Evolutionary conservation across 2,329 filamentous ascomycete genomes (phyloP).

Genomic region (Fusarium foetens): DNA sequence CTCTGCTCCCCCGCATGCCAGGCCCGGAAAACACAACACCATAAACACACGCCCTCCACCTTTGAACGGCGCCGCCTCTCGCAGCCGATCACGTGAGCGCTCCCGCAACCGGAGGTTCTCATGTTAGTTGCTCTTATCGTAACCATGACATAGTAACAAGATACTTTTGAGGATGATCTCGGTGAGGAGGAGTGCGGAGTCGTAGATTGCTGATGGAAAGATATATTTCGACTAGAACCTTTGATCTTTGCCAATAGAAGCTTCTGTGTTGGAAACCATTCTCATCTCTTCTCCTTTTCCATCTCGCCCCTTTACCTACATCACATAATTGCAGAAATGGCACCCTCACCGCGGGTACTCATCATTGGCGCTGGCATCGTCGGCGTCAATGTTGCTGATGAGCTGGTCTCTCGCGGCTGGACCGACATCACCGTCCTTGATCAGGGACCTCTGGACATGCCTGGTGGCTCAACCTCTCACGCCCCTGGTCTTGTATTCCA

Average conservation of each 20-base stretch:
- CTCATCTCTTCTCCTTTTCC: neutral
- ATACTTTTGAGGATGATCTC: constrained; percentile 14
- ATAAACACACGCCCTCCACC: constrained; percentile 23
- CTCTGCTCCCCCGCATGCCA: constrained; percentile 28
- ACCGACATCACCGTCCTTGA: constrained; percentile 71
- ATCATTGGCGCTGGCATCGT: constrained; percentile 74
- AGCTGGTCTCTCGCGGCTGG: constrained; percentile 71
- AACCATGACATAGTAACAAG: constrained; percentile 28
- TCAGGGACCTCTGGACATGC: constrained; percentile 70
- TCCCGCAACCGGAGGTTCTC: constrained; percentile 34
- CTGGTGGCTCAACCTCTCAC: constrained; percentile 73
- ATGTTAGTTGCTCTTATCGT: constrained; percentile 34
- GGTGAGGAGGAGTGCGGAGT: constrained; percentile 25
- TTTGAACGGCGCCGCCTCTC: neutral
- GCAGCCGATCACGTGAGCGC: constrained; percentile 39
- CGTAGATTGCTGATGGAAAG: constrained; percentile 8
- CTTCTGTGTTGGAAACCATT: constrained; percentile 18
- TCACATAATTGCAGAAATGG: constrained; percentile 20
- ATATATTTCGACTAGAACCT: constrained; percentile 32
- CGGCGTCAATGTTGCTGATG: constrained; percentile 71
- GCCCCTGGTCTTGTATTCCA: constrained; percentile 73
- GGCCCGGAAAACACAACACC: neutral
- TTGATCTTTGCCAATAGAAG: constrained; percentile 28
- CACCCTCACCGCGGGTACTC: constrained; percentile 57
- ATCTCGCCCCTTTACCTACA: neutral